These are phyloP conservation scores for Selaginella tamariscina DNA, from an alignment of 75 land plant species.

Conservation along the genomic window DNA sequence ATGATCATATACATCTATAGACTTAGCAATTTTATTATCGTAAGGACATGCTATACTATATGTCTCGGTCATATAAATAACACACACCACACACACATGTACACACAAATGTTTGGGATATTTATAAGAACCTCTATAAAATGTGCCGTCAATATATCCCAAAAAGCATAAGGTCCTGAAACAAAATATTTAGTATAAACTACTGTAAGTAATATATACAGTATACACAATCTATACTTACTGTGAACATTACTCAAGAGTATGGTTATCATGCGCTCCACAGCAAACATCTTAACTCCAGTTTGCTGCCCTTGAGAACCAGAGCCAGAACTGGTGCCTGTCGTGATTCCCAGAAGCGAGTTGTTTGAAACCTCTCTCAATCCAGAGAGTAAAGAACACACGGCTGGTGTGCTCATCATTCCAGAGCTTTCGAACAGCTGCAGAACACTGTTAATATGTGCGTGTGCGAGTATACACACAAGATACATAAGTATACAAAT, in stretches of 20 bases:
- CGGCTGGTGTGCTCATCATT: conserved; percentile 70
- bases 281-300: conserved; percentile 50
- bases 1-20: not conserved
- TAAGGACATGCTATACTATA: no score
- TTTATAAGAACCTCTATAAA: conserved; percentile 86
- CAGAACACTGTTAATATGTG: no score
- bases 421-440: conserved; percentile 93
- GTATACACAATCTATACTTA: conserved; percentile 24
- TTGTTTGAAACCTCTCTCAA: conserved; percentile 62
- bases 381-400: conserved; percentile 69
- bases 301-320: conserved; percentile 11
- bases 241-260: conserved; percentile 82
- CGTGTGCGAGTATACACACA: conserved; percentile 7
- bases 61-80: no score
- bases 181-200: not conserved
- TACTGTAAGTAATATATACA: conserved; percentile 1
- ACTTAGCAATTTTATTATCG: no score
- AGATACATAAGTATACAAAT: not conserved
- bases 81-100: no score
- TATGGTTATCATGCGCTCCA: conserved; percentile 73
- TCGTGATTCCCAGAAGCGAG: conserved; percentile 28
- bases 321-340: conserved; percentile 19
- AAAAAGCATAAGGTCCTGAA: conserved; percentile 73
- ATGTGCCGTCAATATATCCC: conserved; percentile 74
- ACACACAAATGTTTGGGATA: no score